phyloP scores from a whole-genome alignment of 352 stramenopile species.

The Phytopythium chamaehyphon region DNA sequence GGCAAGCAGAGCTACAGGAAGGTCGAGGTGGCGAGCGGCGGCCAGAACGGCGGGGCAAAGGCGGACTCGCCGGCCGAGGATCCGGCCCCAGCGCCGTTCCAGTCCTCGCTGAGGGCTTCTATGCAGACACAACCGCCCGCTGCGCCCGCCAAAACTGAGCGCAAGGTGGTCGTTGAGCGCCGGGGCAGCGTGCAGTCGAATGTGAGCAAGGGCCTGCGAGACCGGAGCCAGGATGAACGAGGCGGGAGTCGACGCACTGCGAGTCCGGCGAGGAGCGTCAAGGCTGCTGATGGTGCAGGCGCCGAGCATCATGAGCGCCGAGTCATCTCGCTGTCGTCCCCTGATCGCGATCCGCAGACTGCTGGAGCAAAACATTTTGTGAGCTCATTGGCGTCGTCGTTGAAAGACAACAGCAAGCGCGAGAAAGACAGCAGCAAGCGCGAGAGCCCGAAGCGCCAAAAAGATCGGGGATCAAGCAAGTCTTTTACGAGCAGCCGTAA shows the following conservation, averaged over 20 bases:
- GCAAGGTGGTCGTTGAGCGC: slow-evolving; percentile 14
- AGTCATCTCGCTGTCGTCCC: slow-evolving; percentile 30
- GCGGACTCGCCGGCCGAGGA: background rate
- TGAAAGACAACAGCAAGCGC: slow-evolving; percentile 11
- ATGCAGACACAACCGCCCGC: slow-evolving; percentile 11
- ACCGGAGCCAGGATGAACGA: slow-evolving; percentile 1
- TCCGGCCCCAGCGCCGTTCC: slow-evolving; percentile 19
- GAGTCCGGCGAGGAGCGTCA: background rate
- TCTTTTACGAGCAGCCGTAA: background rate
- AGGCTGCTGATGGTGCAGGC: background rate
- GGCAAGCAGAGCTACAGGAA: background rate
- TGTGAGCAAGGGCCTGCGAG: slow-evolving; percentile 6
- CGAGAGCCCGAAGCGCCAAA: slow-evolving; percentile 7
- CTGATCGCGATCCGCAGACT: slow-evolving; percentile 12
- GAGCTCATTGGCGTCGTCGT: slow-evolving; percentile 31
- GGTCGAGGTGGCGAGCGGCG: slow-evolving; percentile 16
- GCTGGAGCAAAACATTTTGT: slow-evolving; percentile 23
- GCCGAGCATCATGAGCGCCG: slow-evolving; percentile 5
- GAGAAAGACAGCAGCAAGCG: slow-evolving; percentile 7
- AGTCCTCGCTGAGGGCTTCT: slow-evolving; percentile 48
- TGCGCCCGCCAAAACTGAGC: slow-evolving; percentile 12
- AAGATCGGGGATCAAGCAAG: slow-evolving; percentile 4
- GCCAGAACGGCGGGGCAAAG: background rate
- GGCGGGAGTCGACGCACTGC: slow-evolving; percentile 8
- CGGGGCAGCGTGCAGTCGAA: slow-evolving; percentile 6